Base-by-base conservation (phyloP, 192 early-diverging fungal genomes). In the Gamsiella multidivaricata region DNA sequence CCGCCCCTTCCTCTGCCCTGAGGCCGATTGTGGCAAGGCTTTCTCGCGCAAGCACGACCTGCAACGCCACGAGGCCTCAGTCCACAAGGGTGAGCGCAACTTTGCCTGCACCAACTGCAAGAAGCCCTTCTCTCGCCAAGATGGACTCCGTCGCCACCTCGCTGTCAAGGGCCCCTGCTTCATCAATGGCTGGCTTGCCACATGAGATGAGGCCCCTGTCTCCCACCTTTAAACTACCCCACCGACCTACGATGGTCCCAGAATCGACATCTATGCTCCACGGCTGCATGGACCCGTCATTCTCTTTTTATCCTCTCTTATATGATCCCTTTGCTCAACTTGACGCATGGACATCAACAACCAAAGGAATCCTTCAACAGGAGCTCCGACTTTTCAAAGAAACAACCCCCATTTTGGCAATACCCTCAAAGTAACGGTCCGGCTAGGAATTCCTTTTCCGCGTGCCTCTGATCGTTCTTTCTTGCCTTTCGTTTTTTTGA, bases 11-110 rank as follows among this genome's bases (percentile, higher is more conserved):
- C 65, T 62, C 34, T 93, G 91, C 65, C 51, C 76, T 8, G 67
- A 80, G 29, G 56, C 69, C 2, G 56, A 65, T 17, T 93, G 91
- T 54, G 56, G 63, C 17, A 88, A 88, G 41, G 67, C 79, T 20
- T 93, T 93, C 63, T 83, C 85, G 18, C 69, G 91, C 37, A 92
- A 89, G 39, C 90, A 92, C 70, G 92, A 93, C 71, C 72, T 93
- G 34, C 87, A 88, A 54, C 86, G 92, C 32, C 92, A 93, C 36
- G 74, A 83, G 29, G 76, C 72, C n/a, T 82, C 83, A 1, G 89
- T 92, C 31, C 91, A 92, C 68, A 83, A 86, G 42, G 85, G 88
- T 26, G 86, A 85, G 65, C 87, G 87, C 36, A 76, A 80, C n/a
- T 91, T 85, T 70, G 55, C 66, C 22, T 92, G 91, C 68, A 42